Percentiles rank a stretch among this genome's conserved stretches.
Conservation (phyloP, 495 filamentous ascomycete species). For the Bacidia gigantensis region DNA sequence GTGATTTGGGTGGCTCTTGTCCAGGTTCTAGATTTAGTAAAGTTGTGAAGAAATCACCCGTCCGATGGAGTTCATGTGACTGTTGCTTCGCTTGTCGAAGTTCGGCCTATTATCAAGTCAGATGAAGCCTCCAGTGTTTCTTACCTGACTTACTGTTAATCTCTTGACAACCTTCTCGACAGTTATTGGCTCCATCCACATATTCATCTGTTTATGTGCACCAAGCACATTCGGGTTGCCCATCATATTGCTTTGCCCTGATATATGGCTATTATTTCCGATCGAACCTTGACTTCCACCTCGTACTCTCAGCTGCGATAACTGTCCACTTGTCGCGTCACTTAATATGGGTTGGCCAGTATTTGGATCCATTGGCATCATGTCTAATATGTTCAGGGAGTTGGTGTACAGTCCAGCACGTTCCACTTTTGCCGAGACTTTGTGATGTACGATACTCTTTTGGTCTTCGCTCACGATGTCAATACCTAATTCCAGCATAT, state of each 20-base stretch:
- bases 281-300: constrained; percentile 58
- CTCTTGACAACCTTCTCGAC: constrained; percentile 92
- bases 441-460: constrained; percentile 95
- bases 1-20: constrained; percentile 40
- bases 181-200: constrained; percentile 76
- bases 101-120: constrained; percentile 45
- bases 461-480: constrained; percentile 98
- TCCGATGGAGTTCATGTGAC: constrained; percentile 66
- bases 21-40: constrained; percentile 60
- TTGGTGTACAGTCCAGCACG: constrained; percentile 67
- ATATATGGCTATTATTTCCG: constrained; percentile 36
- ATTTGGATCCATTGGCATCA: constrained; percentile 68
- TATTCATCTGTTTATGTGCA: constrained; percentile 57
- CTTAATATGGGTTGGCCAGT: constrained; percentile 56
- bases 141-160: constrained; percentile 56
- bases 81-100: constrained; percentile 80
- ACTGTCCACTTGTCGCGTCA: constrained; percentile 39
- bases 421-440: constrained; percentile 90
- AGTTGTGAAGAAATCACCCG: constrained; percentile 63
- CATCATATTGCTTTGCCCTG: constrained; percentile 35
- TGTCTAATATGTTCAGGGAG: constrained; percentile 60
- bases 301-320: constrained; percentile 53
- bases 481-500: constrained; percentile 86
- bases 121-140: neutral
- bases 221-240: constrained; percentile 43